Conservation (phyloP, 148 eudicot species). For the Agrostemma githago region DNA sequence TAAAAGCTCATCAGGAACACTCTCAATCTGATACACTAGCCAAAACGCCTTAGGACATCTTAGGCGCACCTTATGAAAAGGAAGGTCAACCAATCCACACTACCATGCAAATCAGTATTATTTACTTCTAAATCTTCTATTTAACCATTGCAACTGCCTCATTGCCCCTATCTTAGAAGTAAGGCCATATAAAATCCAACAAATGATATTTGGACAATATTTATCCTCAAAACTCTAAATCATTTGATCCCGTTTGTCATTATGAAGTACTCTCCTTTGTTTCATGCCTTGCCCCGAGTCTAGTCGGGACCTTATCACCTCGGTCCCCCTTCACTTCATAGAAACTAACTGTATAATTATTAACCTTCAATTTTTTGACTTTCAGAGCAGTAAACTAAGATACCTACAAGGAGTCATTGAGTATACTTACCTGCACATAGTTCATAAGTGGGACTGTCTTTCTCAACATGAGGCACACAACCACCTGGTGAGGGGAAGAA, state of each 20-base stretch:
- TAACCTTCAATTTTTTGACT: not conserved
- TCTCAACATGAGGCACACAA: constrained; percentile 90
- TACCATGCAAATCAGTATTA: not conserved
- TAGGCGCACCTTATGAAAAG: not conserved
- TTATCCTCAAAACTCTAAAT: not conserved
- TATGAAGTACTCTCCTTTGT: not conserved
- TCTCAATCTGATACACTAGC: not conserved
- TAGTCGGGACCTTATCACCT: not conserved
- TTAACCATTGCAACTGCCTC: not conserved
- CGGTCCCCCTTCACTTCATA: not conserved
- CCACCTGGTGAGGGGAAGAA: constrained; percentile 46
- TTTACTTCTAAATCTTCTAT: not conserved
- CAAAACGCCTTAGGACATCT: not conserved
- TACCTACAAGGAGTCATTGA: not conserved
- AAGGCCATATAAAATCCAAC: not conserved
- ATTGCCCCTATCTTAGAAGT: not conserved
- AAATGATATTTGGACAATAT: not conserved
- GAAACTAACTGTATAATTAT: not conserved
- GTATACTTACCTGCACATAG: constrained; percentile 77
- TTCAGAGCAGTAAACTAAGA: not conserved
- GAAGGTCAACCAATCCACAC: not conserved
- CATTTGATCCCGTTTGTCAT: not conserved
- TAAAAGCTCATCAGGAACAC: not conserved
- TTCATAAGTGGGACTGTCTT: constrained; percentile 86
- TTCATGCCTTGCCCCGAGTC: not conserved